phyloP scores from a whole-genome alignment of 2,329 filamentous ascomycete genomes.

The Davidsoniella eucalypti region DNA sequence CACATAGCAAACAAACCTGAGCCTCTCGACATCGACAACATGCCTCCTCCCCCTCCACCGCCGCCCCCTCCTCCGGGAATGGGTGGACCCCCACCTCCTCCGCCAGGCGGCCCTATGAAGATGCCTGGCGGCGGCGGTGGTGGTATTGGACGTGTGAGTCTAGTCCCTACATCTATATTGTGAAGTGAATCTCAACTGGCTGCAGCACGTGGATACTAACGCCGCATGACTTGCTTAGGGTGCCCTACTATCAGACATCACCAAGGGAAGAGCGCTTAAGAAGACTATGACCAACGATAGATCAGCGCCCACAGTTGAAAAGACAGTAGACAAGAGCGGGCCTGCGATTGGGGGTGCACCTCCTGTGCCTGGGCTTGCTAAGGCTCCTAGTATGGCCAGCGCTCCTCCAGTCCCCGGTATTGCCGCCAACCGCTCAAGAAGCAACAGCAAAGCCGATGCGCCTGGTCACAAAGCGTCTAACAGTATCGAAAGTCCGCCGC shows the following conservation, averaged over 20 bases:
- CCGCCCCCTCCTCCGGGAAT: conserved; percentile 45
- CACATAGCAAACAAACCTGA: no score
- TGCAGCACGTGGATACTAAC: conserved; percentile 11
- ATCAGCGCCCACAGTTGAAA: conserved; percentile 58
- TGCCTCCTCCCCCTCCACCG: conserved; percentile 50
- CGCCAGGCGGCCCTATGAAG: conserved; percentile 45
- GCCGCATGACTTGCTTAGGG: conserved; percentile 35
- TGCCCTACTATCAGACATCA: conserved; percentile 75
- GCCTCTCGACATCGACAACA: conserved; percentile 25
- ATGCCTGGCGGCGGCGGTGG: neutral
- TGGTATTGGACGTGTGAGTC: conserved; percentile 2
- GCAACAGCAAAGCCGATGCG: conserved; percentile 61
- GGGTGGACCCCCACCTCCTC: conserved; percentile 41
- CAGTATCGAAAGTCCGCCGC: conserved; percentile 47
- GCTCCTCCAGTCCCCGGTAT: conserved; percentile 58
- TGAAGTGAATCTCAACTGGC: neutral
- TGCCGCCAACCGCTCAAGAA: conserved; percentile 47
- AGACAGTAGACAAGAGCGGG: conserved; percentile 25
- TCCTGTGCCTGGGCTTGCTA: conserved; percentile 34
- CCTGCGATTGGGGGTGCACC: conserved; percentile 60
- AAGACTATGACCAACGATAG: conserved; percentile 86
- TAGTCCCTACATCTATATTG: neutral
- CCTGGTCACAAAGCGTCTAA: conserved; percentile 17
- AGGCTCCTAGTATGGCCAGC: conserved; percentile 45
- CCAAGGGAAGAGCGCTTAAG: conserved; percentile 62